Evolutionary conservation across 2,329 filamentous ascomycete genomes (phyloP), one percentile per base, ranked within the genome.

Genomic region (Chaetomium sp.): DNA sequence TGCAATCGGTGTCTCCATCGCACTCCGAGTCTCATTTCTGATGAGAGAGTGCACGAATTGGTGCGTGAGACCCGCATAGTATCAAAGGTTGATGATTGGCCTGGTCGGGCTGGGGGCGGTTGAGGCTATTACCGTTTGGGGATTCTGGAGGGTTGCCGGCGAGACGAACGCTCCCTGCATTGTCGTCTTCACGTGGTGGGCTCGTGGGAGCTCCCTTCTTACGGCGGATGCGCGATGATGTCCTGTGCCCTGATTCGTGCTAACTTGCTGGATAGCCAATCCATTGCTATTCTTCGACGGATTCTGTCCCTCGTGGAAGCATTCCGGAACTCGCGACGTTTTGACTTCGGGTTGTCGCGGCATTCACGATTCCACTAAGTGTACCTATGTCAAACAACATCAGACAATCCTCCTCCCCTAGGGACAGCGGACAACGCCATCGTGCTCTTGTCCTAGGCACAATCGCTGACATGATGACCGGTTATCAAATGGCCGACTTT

Each of bases 21-120:
- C 54, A 38, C 55, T 49, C 54, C 27, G 27, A 29, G 6, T 64
- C 51, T 38, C 54, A n/a, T n/a, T n/a, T 63, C 38, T 64, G 60
- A 58, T 31, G 47, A 51, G 21, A 3, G 31, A 51, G 12, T 4
- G 47, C 27, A 23, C 35, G 38, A 38, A 50, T 27, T 50, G 42
- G 42, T 33, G 60, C 53, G 60, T 56, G 58, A 65, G 63, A 65
- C 58, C 10, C 49, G 58, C 58, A 61, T 51, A 19, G 8, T 10
- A 13, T 13, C 8, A 13, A 13, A 5, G 23, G 54, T 13, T 4
- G 19, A 3, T 58, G 47, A 65, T 65, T 65, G 63, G 63, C 31
- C n/a, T 10, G 16, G 35, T 12, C 0, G 29, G 21, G 33, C 47
- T 29, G 21, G 54, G 54, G 63, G 53, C 53, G 21, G 13, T 23